Conservation (phyloP, 2,329 filamentous ascomycete species). For the Graphilbum fragrans region DNA sequence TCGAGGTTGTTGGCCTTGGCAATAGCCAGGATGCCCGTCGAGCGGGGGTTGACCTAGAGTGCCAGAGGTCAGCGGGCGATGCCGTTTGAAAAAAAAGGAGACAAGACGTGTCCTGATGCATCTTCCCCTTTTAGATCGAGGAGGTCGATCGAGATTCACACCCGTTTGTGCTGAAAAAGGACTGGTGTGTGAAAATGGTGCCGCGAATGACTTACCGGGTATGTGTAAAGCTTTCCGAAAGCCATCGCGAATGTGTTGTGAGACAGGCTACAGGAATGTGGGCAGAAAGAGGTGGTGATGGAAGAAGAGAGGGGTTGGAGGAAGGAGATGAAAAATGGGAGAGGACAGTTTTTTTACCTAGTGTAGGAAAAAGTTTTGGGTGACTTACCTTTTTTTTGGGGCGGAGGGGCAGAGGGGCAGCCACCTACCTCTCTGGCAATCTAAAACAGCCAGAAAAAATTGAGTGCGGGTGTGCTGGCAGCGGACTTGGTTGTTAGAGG, state of each 20-base stretch:
- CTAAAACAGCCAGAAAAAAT: too few species aligned
- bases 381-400: constrained; percentile 1
- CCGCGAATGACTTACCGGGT: background rate
- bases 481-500: constrained; percentile 1
- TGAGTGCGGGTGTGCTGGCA: too few species aligned
- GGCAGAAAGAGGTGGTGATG: constrained; percentile 11
- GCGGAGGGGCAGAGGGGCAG: constrained; percentile 7
- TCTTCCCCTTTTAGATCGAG: too few species aligned
- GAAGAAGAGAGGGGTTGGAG: constrained; percentile 11
- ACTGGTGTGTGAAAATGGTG: too few species aligned
- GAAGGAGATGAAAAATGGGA: background rate
- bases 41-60: constrained; percentile 75
- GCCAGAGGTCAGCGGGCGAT: too few species aligned
- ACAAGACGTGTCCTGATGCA: background rate
- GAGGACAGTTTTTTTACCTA: constrained; percentile 11
- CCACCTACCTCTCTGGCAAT: background rate
- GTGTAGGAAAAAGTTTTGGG: constrained; percentile 8
- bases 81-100: background rate
- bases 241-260: constrained; percentile 53
- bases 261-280: constrained; percentile 11
- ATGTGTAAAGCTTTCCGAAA: constrained; percentile 87
- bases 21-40: constrained; percentile 77
- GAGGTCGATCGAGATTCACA: too few species aligned
- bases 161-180: too few species aligned
- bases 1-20: constrained; percentile 97